These are phyloP conservation scores for Leccinum subgranulosum DNA, from an alignment of 768 basidiomycete species.

Conservation along the genomic window DNA sequence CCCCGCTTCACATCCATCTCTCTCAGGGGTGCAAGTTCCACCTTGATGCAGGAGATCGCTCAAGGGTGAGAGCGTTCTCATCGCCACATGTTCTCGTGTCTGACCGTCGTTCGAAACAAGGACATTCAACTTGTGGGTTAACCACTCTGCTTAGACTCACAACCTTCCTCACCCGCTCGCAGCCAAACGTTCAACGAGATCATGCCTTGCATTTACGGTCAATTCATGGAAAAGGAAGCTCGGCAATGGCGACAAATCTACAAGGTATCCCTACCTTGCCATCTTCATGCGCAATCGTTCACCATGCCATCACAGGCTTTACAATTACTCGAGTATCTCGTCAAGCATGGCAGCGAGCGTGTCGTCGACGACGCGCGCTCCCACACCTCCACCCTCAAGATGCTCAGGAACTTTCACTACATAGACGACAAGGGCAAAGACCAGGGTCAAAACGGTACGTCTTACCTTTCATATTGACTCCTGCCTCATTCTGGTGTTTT, in stretches of 20 bases:
- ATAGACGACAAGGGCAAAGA: slow-evolving; percentile 99
- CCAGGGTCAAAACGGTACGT: slow-evolving; percentile 92
- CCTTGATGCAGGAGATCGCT: slow-evolving; percentile 97
- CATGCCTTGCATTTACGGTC: slow-evolving; percentile 93
- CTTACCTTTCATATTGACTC: not conserved
- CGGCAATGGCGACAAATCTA: slow-evolving; percentile 99
- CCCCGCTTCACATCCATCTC: slow-evolving; percentile 1
- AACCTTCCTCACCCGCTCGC: slow-evolving; percentile 10
- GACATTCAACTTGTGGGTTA: slow-evolving; percentile 93
- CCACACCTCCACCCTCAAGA: slow-evolving; percentile 93
- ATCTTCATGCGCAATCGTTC: not conserved
- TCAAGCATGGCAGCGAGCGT: slow-evolving; percentile 96
- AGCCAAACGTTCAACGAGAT: slow-evolving; percentile 99
- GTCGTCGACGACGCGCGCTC: slow-evolving; percentile 97
- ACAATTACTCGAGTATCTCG: slow-evolving; percentile 90
- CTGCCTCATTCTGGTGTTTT: not conserved
- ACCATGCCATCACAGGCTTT: slow-evolving; percentile 54
- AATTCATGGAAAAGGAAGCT: slow-evolving; percentile 98
- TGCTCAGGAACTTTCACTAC: slow-evolving; percentile 97
- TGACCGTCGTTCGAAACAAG: slow-evolving; percentile 40
- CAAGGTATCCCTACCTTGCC: slow-evolving; percentile 54
- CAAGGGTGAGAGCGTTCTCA: slow-evolving; percentile 66
- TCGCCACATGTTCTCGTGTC: not conserved
- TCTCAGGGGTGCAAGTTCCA: slow-evolving; percentile 92
- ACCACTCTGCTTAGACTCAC: not conserved